A percentile compares a stretch with the other conserved stretches of the same genome.
These are phyloP conservation scores for Forsythia viridissima DNA, from an alignment of 257 asterid genomes.

Conservation along the genomic window DNA sequence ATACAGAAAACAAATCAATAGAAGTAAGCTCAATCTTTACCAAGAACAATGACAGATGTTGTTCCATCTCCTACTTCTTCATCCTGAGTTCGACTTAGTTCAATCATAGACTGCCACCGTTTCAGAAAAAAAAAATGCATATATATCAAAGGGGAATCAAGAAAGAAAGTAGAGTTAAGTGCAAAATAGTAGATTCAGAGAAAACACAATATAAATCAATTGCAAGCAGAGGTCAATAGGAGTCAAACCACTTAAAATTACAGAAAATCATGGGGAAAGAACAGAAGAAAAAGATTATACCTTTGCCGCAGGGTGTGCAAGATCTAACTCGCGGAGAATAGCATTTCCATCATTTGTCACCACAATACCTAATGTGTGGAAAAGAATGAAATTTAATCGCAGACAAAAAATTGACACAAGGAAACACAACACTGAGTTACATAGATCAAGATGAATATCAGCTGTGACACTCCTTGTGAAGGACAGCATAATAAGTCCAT, in stretches of 20 bases:
- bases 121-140: neutral
- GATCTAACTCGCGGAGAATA: neutral
- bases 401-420: neutral
- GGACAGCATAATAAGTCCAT: neutral
- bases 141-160: constrained; percentile 21
- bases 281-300: neutral
- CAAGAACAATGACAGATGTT: constrained; percentile 94
- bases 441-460: neutral
- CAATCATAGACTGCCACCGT: constrained; percentile 88
- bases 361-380: neutral
- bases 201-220: too few species aligned
- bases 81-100: constrained; percentile 97
- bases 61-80: constrained; percentile 99
- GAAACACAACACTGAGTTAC: neutral
- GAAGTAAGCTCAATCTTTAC: constrained; percentile 39
- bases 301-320: neutral
- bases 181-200: neutral
- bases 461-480: neutral
- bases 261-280: neutral
- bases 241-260: neutral
- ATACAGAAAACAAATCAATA: constrained; percentile 7
- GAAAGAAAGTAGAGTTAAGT: neutral
- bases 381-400: neutral
- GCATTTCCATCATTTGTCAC: neutral
- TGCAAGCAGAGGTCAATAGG: neutral